phyloP scores from a whole-genome alignment of 2,329 filamentous ascomycete species.

The Teratosphaeria gauchensis region DNA sequence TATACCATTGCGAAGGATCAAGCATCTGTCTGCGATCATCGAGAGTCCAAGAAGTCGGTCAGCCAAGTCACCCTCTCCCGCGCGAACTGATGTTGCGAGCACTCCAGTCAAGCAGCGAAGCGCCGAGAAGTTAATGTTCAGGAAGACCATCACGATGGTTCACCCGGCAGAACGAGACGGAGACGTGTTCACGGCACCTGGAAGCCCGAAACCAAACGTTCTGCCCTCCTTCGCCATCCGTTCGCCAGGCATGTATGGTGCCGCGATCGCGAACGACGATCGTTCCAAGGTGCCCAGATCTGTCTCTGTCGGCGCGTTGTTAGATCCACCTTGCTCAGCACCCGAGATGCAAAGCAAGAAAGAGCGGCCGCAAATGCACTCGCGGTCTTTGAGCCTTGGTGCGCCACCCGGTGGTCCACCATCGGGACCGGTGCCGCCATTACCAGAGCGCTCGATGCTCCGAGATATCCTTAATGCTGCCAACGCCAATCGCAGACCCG shows the following conservation, averaged over 20 bases:
- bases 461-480: slow-evolving; percentile 1
- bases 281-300: slow-evolving; percentile 14
- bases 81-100: not conserved
- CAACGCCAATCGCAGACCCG: slow-evolving; percentile 6
- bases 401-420: slow-evolving; percentile 30
- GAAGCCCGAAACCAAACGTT: slow-evolving; percentile 16
- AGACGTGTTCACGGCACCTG: slow-evolving; percentile 11
- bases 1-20: slow-evolving; percentile 15
- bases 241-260: slow-evolving; percentile 14
- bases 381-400: slow-evolving; percentile 26
- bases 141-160: slow-evolving; percentile 5
- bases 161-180: slow-evolving; percentile 3
- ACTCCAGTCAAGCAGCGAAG: not conserved
- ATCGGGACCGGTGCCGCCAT: slow-evolving; percentile 32
- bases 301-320: slow-evolving; percentile 18
- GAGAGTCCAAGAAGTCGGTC: slow-evolving; percentile 27
- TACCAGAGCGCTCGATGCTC: slow-evolving; percentile 26
- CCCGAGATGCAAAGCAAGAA: slow-evolving; percentile 11
- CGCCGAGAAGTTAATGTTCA: slow-evolving; percentile 12
- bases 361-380: slow-evolving; percentile 14
- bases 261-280: slow-evolving; percentile 12
- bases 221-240: slow-evolving; percentile 21
- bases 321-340: slow-evolving; percentile 1
- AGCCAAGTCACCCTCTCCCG: slow-evolving; percentile 17
- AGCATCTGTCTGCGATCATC: slow-evolving; percentile 30